These are phyloP conservation scores for Vicia faba DNA, from an alignment of 306 rosid genomes.

Conservation along the genomic window DNA sequence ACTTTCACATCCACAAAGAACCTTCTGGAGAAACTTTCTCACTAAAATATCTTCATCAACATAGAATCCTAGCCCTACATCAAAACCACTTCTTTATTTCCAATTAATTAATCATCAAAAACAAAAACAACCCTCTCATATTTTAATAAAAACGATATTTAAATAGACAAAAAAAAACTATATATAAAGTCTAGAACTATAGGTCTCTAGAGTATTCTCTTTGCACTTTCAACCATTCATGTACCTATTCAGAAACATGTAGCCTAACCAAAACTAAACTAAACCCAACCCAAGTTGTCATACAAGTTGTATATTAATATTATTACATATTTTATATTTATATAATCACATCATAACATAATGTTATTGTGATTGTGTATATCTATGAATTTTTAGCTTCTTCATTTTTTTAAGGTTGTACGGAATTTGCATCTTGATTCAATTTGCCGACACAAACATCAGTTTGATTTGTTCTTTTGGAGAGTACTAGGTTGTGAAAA, in stretches of 20 bases:
- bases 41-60: constrained; percentile 63
- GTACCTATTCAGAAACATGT: constrained; percentile 36
- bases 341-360: background rate
- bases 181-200: constrained; percentile 41
- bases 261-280: background rate
- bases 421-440: constrained; percentile 28
- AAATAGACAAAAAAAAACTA: constrained; percentile 31
- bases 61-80: constrained; percentile 67
- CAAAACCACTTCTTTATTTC: constrained; percentile 23
- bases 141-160: background rate
- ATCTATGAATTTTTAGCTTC: constrained; percentile 8
- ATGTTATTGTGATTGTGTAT: background rate
- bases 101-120: constrained; percentile 11
- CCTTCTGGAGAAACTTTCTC: constrained; percentile 72
- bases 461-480: constrained; percentile 39
- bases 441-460: constrained; percentile 63
- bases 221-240: constrained; percentile 16
- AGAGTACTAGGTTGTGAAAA: constrained; percentile 25
- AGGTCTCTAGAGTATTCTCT: constrained; percentile 59
- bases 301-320: constrained; percentile 16
- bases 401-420: constrained; percentile 20
- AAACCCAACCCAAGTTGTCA: constrained; percentile 31
- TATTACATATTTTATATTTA: background rate
- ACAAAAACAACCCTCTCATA: background rate
- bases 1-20: constrained; percentile 54